Percentiles rank a stretch among this genome's conserved stretches.
These are phyloP conservation scores for Coemansia sp. DNA, from an alignment of 192 early-diverging fungal species.

Conservation along the genomic window DNA sequence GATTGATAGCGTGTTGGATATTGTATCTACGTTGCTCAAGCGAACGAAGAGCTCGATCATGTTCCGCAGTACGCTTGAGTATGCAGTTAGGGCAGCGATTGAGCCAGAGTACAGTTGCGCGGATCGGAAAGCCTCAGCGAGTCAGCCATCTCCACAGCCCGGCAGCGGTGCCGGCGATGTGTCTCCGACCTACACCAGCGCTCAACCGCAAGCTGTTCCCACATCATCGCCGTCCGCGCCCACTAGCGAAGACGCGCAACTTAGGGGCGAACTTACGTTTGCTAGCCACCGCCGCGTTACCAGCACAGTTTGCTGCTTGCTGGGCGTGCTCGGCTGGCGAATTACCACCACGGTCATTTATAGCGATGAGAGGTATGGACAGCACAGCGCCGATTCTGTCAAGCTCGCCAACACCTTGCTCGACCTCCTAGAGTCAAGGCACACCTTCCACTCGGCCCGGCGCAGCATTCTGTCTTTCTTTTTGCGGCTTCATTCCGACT, in stretches of 20 bases:
- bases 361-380: conserved; percentile 15
- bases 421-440: conserved; percentile 32
- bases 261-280: conserved; percentile 12
- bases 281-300: conserved; percentile 34
- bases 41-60: conserved; percentile 8
- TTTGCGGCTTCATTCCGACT: conserved; percentile 46
- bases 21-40: conserved; percentile 18
- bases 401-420: conserved; percentile 31
- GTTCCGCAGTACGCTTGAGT: conserved; percentile 14
- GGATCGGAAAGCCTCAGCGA: background rate
- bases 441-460: conserved; percentile 39
- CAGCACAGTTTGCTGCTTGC: conserved; percentile 16
- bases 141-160: background rate
- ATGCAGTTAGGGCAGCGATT: conserved; percentile 17
- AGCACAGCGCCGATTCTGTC: conserved; percentile 25
- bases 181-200: background rate
- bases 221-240: conserved; percentile 1
- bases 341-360: conserved; percentile 27
- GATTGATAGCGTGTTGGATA: conserved; percentile 24
- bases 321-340: conserved; percentile 29
- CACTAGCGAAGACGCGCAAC: background rate
- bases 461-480: conserved; percentile 33
- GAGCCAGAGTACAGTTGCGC: conserved; percentile 23
- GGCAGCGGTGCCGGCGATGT: conserved; percentile 2
- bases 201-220: background rate